Base-by-base conservation (phyloP, 345 rosid species). In the Physaria fendleri region DNA sequence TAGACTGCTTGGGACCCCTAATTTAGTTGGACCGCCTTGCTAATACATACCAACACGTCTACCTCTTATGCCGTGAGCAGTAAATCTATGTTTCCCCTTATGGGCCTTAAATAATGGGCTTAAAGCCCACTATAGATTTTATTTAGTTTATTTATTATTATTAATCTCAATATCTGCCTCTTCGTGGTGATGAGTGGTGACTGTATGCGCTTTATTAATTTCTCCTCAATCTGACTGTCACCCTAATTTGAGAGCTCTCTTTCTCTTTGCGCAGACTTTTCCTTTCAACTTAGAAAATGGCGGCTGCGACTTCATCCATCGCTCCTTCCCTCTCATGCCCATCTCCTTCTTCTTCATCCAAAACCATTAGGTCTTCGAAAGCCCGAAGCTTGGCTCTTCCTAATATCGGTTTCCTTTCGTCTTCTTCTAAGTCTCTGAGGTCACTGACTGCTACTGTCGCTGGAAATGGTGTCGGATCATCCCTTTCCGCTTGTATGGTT, bases 231-330 rank as follows among this genome's bases (percentile, higher is more conserved):
- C n/a, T n/a, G 2, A 47, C 13, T 21, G 21, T 47, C 28, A 48
- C 71, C 71, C 71, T 66, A 57, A 66, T 66, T 66, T 21, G 8
- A 4, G 62, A 64, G 52, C 44, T 32, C 37, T 39, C 49, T 62
- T n/a, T 21, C 44, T 53, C 62, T 47, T 29, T 9, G 12, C 56
- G 66, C 73, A 42, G 66, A 41, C 66, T 32, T n/a, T n/a, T n/a
- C n/a, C n/a, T n/a, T n/a, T n/a, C n/a, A n/a, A n/a, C 44, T 47
- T 12, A 32, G 54, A 55, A 37, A 30, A 69, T 70, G 79, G 72
- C 76, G 75, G 80, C 85, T 68, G 76, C 87, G 6, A 67, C 79
- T 38, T 76, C 81, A 44, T 78, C 76, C 52, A 55, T 63, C 33
- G 57, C 75, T 49, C 64, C 75, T 13, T 46, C 82, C 5, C 22